These are phyloP conservation scores for Cordyceps tenuipes DNA, from an alignment of 2,329 filamentous ascomycete genomes.

Conservation along the genomic window DNA sequence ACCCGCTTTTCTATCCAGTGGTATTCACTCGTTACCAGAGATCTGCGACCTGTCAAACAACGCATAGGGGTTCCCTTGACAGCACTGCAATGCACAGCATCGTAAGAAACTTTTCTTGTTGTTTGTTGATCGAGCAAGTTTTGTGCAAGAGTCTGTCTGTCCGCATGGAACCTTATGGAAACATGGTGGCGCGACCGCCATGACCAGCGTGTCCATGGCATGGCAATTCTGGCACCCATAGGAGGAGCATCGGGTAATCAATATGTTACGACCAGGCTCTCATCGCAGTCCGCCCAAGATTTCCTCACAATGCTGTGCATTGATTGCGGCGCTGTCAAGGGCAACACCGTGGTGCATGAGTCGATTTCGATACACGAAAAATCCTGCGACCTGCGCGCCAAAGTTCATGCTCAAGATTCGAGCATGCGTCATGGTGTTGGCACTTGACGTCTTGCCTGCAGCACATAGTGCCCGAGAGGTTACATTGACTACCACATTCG, in stretches of 20 bases:
- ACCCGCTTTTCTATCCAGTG: background rate
- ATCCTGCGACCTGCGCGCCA: too few relatives aligned
- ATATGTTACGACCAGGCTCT: background rate
- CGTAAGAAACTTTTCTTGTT: background rate
- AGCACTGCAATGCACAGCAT: background rate
- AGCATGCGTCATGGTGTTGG: background rate
- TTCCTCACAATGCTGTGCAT: too few relatives aligned
- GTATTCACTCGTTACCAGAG: background rate
- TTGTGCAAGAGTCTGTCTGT: too few relatives aligned
- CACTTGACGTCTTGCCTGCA: background rate
- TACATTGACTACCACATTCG: background rate
- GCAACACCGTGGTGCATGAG: too few relatives aligned
- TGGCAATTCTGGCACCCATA: background rate
- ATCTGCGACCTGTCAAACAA: background rate
- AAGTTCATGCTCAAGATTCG: background rate
- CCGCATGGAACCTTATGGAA: background rate
- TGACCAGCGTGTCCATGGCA: background rate
- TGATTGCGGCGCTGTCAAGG: too few relatives aligned
- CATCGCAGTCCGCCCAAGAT: background rate
- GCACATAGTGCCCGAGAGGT: background rate
- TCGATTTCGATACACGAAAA: background rate
- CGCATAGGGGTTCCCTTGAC: background rate
- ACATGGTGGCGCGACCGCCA: background rate
- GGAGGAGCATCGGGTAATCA: background rate
- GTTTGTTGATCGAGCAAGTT: background rate